These are phyloP conservation scores for slime mould (Dictyostelium discoideum) DNA, from an alignment of 78 protist species.

Conservation along the genomic window DNA sequence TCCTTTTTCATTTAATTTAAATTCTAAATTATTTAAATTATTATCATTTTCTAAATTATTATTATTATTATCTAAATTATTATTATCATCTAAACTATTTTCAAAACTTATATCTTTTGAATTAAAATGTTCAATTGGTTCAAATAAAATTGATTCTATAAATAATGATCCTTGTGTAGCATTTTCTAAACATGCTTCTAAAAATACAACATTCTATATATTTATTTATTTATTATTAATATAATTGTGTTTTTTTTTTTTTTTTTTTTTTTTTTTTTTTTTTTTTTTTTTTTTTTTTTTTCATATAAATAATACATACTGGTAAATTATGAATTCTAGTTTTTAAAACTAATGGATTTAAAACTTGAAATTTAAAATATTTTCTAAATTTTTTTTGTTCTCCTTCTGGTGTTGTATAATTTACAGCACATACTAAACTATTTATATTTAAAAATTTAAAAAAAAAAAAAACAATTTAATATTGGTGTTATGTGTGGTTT, in stretches of 20 bases:
- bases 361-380: constrained; percentile 80
- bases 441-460: background rate
- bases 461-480: background rate
- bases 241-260: background rate
- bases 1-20: background rate
- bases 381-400: constrained; percentile 71
- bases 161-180: constrained; percentile 67
- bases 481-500: too few relatives aligned
- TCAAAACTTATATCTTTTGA: constrained; percentile 26
- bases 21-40: background rate
- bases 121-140: constrained; percentile 40
- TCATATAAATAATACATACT: constrained; percentile 11
- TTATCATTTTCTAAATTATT: background rate
- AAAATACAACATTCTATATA: constrained; percentile 48
- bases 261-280: background rate
- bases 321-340: constrained; percentile 73
- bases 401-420: constrained; percentile 60
- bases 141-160: constrained; percentile 64
- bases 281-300: background rate
- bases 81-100: background rate
- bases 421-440: constrained; percentile 78
- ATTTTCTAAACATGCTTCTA: constrained; percentile 76
- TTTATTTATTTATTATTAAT: background rate
- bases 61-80: background rate
- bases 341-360: constrained; percentile 73